Conservation (phyloP, 805 yeast genomes). For the Barnettozyma sp. region DNA sequence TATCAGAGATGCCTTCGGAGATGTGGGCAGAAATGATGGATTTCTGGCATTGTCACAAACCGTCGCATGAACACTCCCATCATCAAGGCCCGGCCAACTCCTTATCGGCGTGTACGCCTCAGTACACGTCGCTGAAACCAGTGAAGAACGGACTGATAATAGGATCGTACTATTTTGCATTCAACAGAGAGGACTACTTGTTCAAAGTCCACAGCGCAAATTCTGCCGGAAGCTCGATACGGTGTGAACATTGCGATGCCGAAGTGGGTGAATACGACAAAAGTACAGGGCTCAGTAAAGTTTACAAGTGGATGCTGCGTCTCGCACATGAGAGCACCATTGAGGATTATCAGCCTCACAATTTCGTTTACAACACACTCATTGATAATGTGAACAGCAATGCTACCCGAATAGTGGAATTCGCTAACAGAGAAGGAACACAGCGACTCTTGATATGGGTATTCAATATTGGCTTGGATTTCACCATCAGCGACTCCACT, state of each 20-base stretch:
- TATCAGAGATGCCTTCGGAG: slow-evolving; percentile 79
- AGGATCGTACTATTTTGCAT: slow-evolving; percentile 48
- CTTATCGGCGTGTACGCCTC: no score
- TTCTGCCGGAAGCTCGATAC: slow-evolving; percentile 15
- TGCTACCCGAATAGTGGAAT: slow-evolving; percentile 33
- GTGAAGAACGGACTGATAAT: slow-evolving; percentile 35
- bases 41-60: slow-evolving; percentile 95
- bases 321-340: slow-evolving; percentile 21
- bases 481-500: slow-evolving; percentile 8
- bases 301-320: slow-evolving; percentile 53
- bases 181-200: slow-evolving; percentile 11
- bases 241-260: slow-evolving; percentile 33
- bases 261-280: slow-evolving; percentile 36
- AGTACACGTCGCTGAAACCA: slow-evolving; percentile 42
- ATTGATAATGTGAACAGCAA: slow-evolving; percentile 37
- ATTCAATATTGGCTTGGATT: slow-evolving; percentile 37
- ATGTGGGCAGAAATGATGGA: slow-evolving; percentile 95
- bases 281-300: slow-evolving; percentile 27
- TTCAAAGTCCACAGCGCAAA: no score
- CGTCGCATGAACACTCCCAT: no score
- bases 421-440: slow-evolving; percentile 18
- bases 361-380: slow-evolving; percentile 33
- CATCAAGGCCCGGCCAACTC: no score
- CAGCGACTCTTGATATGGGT: slow-evolving; percentile 38
- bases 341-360: slow-evolving; percentile 32